Percentiles rank a stretch among this genome's conserved stretches.
Conservation (phyloP, 2,329 filamentous ascomycete species). For the Botryotinia narcissicola region DNA sequence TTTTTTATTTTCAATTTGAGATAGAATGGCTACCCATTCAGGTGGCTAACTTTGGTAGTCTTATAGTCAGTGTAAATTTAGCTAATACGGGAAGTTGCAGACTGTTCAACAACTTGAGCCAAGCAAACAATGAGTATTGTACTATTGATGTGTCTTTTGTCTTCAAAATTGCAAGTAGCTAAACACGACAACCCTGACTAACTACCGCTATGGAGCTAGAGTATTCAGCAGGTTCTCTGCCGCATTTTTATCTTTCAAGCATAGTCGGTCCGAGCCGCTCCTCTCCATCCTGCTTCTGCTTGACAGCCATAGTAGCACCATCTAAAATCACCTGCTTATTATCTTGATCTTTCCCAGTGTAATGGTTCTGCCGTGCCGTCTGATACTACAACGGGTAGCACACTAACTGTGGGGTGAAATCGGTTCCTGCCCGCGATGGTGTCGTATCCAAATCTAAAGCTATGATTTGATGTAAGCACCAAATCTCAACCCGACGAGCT, state of each 20-base stretch:
- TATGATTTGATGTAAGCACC: neutral
- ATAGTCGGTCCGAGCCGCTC: neutral
- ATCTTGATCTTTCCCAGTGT: neutral
- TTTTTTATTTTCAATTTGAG: neutral
- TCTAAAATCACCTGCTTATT: neutral
- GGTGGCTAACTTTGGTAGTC: neutral
- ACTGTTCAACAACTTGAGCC: neutral
- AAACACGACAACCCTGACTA: too few species aligned
- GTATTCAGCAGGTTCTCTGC: neutral
- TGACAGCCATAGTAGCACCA: neutral
- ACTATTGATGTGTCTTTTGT: neutral
- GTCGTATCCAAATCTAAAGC: neutral
- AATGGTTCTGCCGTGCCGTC: neutral
- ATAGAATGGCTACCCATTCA: neutral
- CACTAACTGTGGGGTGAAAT: neutral
- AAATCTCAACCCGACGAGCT: neutral
- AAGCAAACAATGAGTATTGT: neutral
- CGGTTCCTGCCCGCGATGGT: neutral
- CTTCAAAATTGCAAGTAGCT: neutral
- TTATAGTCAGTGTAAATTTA: too few species aligned
- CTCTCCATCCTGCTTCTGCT: neutral
- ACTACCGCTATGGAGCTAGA: neutral
- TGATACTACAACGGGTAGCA: neutral
- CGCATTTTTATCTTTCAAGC: neutral
- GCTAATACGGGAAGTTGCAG: neutral